Base-by-base conservation (phyloP, 225 moss, liverwort and hornwort species). In the Rhytidiadelphus loreus region DNA sequence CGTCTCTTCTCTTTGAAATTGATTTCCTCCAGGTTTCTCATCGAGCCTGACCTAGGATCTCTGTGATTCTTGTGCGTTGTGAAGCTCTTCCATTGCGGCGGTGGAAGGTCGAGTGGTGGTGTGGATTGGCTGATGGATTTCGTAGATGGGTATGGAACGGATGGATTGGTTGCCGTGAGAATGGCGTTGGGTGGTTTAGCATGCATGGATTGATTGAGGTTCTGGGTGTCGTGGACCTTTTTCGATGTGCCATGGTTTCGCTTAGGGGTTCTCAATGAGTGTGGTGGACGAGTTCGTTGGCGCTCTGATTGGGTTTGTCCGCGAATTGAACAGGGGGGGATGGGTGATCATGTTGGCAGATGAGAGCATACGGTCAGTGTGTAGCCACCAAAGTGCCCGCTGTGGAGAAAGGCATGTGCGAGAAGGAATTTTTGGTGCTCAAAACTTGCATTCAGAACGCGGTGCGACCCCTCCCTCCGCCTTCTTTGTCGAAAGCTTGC, bases 301-400 rank as follows among this genome's bases (percentile, higher is more conserved):
- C 15, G 44, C 76, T 78, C 37, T 83, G 33, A 71, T 76, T 58
- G 83, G 61, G 80, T 87, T 33, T 41, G 61, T 44, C 50, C 75
- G n/a, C 32, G 60, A 81, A 87, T 77, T 91, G 87, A 89, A 50
- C 55, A 72, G 26, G 46, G 73, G 77, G 74, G 80, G 30, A 82
- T 91, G 89, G 55, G 56, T 81, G 73, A 39, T 52, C 55, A 33
- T 90, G 87, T 87, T 60, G 72, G 35, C 93, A 96, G 96, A 96
- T 98, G 97, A 94, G 88, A 93, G 95, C 91, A 43, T 98, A 98
- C 86, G 98, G 97, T 85, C 97, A 92, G 93, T 98, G 98, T 79
- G 97, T 98, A 85, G 93, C 95, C 56, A 91, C 91, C 48, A 97
- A 95, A 91, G 93, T 96, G 84, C 97, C 98, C n/a, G 93, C 93